Base-by-base conservation (phyloP, 208 protist genomes). In the Angomonas ambiguus region DNA sequence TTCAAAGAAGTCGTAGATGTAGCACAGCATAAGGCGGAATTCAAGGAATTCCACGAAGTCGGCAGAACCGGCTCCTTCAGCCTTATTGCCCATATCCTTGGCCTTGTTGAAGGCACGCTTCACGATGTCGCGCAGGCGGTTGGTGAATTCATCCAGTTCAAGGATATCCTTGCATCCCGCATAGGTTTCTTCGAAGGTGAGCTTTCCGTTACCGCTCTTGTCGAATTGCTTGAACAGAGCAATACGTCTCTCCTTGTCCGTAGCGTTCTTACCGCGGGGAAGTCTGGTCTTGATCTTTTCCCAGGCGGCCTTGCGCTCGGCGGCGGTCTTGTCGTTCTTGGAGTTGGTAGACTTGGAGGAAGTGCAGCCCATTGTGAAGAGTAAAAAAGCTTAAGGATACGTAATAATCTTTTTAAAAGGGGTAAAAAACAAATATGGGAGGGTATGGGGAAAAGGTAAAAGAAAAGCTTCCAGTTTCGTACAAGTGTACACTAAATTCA, bases 61-160 rank as follows among this genome's bases (percentile, higher is more conserved):
- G 1, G 51, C 62, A 33, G 55, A 67, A 32, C 78, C 81, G 51
- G 18, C 32, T 65, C 51, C 62, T 65, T 65, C 42, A 42, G 66
- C 71, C 49, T 74, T 72, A 51, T 41, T 83, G 25, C 77, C 83
- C 62, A 81, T 53, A 35, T 65, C 77, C 64, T 87, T 83, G 18
- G 86, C 85, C 70, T 85, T 90, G 53, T 87, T 70, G 80, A 88
- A 95, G 31, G 87, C 85, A 57, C 87, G 81, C 83, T 91, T 88
- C 51, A 85, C 80, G 51, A 90, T 85, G 45, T 86, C 80, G 27
- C 64, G 77, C 53, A 88, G 69, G 25, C 69, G 85, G 25, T 73
- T 76, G 2, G 86, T 90, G 62, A 89, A 76, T 42, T 87, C 71
- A n/a, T 87, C 72, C 31, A 91, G 62, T 48, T 83, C 76, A 33